Conservation (phyloP, 306 rosid species). For the Gleditsia sinensis region DNA sequence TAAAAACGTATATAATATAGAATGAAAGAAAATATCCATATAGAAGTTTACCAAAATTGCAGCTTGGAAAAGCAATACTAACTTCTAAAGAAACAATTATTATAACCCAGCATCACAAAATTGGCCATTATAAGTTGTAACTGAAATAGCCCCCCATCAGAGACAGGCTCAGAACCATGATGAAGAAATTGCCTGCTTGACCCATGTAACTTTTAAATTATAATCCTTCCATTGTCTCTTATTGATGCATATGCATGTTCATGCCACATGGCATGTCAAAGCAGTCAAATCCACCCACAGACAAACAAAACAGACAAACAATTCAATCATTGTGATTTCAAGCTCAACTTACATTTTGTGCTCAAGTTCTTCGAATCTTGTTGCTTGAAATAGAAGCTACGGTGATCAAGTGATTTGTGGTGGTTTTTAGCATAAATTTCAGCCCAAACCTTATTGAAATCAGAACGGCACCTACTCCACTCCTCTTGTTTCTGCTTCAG, state of each 20-base stretch:
- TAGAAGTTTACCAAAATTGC: neutral
- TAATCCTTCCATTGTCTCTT: neutral
- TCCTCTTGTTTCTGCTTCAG: slow-evolving; percentile 98
- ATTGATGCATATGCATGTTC: slow-evolving; percentile 17
- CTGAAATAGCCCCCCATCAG: neutral
- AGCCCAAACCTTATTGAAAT: slow-evolving; percentile 98
- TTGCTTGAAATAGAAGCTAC: slow-evolving; percentile 98
- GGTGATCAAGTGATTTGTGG: slow-evolving; percentile 96
- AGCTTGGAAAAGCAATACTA: neutral
- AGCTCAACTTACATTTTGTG: slow-evolving; percentile 75
- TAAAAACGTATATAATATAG: neutral
- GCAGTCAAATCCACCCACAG: slow-evolving; percentile 15
- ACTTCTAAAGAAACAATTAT: neutral
- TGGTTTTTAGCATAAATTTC: slow-evolving; percentile 94
- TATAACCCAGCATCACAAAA: neutral
- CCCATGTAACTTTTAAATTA: slow-evolving; percentile 12
- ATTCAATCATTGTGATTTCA: slow-evolving; percentile 15
- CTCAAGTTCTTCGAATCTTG: slow-evolving; percentile 97
- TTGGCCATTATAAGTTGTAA: neutral
- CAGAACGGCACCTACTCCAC: slow-evolving; percentile 90
- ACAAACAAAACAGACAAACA: neutral
- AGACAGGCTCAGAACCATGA: neutral
- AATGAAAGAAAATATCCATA: neutral
- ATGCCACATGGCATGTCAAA: slow-evolving; percentile 21
- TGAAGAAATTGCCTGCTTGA: neutral